Base-by-base conservation (phyloP, 257 asterid genomes). In the Plantago elongata region DNA sequence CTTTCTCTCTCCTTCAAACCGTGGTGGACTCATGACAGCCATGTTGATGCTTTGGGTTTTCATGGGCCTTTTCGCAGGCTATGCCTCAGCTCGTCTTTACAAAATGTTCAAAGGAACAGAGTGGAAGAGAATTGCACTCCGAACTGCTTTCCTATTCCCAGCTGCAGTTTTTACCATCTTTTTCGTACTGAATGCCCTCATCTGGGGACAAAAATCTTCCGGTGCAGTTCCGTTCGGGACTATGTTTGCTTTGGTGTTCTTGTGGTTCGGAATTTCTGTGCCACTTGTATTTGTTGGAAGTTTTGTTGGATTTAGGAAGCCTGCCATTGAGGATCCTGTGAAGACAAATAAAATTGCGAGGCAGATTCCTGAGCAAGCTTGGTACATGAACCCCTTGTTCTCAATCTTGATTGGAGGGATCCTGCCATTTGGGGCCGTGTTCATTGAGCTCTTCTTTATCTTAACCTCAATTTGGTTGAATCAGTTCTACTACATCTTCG, bases 21-120 rank as follows among this genome's bases (percentile, higher is more conserved):
- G 92, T 11, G 95, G 95, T 14, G 95, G 92, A 11, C 84, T 83
- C n/a, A 86, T 86, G 95, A 86, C 92, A 0, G 92, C 92, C 71
- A 84, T 86, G 92, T 72, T 86, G 37, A 75, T 84, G 48, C 84
- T 84, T 14, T 86, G 95, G 95, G 95, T 79, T 64, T 76, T 83
- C 79, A 86, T 86, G 95, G 95, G 95, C 27, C 63, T 86, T 34
- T 77, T 84, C 8, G 95, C 92, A 0, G 95, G 92, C 3, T 82
- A 84, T 43, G 65, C 89, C 34, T 70, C 95, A 10, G 62, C 86
- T 42, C 86, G 92, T 44, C 78, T 86, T 9, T 84, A 79, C 81
- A 86, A 86, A 67, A 74, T 83, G 87, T 86, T 86, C 68, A 86
- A 79, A 76, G 95, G 95, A 67, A 71, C 84, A 0, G 95, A 86